Evolutionary conservation across 202 grass and related monocot species (phyloP), one percentile per base, ranked within the genome.

Genomic region (Elaeis oleifera): DNA sequence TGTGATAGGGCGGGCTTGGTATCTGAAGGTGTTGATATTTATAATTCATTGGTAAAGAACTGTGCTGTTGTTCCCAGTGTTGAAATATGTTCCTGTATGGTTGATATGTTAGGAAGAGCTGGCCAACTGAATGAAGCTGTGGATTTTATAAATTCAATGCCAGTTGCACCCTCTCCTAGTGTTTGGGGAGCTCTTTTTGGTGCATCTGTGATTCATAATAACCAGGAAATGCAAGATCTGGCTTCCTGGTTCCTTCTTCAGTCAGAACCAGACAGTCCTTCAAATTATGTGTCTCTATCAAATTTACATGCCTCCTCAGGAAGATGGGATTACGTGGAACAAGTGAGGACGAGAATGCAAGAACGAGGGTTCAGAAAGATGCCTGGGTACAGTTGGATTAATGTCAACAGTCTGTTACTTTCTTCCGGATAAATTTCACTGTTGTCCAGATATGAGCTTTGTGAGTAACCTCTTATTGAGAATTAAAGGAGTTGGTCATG

Each of bases 121-220:
- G 88, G 82, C 19, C 23, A 74, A 24, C 21, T 94, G 21, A 59
- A 76, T 27, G 54, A 49, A 51, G 88, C 80, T 60, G 58, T 81
- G 77, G 65, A 77, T 13, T 88, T 86, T 68, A 80, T 96, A 57
- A 68, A 81, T 26, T 83, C 79, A 57, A 81, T 84, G 88, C 68
- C 27, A 19, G 9, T 83, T 70, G 63, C 68, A 24, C 67, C 83
- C 56, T 76, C 78, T 8, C 20, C 83, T 69, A 80, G 77, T 74
- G 84, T 81, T 6, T 85, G 79, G 84, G 87, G 91, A 59, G 74
- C 74, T 49, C 80, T 88, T 80, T 52, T 88, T 69, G 67, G 78
- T 80, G 84, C 81, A 18, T 90, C 83, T 65, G 13, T 80, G 53
- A 72, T 68, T 67, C 78, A 87, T 29, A 71, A 60, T 44, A 79